Conservation (phyloP, 257 asterid genomes). For the Capsicum baccatum region DNA sequence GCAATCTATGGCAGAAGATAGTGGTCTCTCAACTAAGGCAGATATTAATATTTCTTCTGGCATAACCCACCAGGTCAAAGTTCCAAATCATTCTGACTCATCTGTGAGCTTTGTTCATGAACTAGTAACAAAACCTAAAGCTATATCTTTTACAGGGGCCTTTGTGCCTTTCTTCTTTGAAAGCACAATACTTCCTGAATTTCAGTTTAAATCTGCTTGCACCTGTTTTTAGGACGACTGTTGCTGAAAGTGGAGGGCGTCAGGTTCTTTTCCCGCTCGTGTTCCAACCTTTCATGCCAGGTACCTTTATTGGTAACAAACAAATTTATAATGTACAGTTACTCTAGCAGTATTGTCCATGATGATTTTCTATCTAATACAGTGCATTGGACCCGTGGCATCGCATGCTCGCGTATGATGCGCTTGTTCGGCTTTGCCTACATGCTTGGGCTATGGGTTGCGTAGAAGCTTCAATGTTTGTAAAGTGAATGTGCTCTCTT, state of each 20-base stretch:
- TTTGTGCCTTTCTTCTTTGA: constrained; percentile 15
- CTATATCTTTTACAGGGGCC: too few species aligned
- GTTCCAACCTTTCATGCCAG: constrained; percentile 63
- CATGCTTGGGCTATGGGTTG: constrained; percentile 68
- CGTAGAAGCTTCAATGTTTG: constrained; percentile 61
- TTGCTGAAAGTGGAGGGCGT: constrained; percentile 41
- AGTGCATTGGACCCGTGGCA: constrained; percentile 67
- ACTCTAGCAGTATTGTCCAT: constrained; percentile 19
- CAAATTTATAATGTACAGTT: neutral
- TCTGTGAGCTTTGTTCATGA: constrained; percentile 44
- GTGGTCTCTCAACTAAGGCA: constrained; percentile 36
- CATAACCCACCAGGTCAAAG: constrained; percentile 34
- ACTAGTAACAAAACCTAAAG: constrained; percentile 19
- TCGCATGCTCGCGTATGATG: constrained; percentile 57
- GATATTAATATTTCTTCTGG: constrained; percentile 31
- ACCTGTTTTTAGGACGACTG: constrained; percentile 38
- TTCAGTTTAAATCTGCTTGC: constrained; percentile 14
- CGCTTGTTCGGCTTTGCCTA: constrained; percentile 61
- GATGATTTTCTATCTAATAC: constrained; percentile 26
- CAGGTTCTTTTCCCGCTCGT: constrained; percentile 46
- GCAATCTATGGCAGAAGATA: constrained; percentile 30
- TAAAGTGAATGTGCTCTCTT: constrained; percentile 56
- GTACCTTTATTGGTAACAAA: constrained; percentile 29
- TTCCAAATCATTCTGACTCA: constrained; percentile 32
- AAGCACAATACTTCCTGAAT: constrained; percentile 18